These are phyloP conservation scores for Citeromyces hawaiiensis DNA, from an alignment of 1,139 yeast species.

Conservation along the genomic window DNA sequence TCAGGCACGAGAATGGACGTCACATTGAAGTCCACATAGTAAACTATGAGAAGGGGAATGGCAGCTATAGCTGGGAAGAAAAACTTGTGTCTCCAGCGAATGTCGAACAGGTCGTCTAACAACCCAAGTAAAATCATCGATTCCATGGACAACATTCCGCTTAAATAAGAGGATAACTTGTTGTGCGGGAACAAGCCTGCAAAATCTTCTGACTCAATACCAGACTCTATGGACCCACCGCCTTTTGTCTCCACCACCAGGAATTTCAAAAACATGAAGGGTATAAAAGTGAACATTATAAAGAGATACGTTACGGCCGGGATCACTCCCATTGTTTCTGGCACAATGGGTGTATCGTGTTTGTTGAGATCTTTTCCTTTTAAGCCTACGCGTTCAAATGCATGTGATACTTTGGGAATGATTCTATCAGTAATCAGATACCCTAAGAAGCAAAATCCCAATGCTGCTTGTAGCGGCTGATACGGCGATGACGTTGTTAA, in stretches of 20 bases:
- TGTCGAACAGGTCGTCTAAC: slow-evolving; percentile 89
- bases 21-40: slow-evolving; percentile 88
- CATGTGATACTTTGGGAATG: slow-evolving; percentile 54
- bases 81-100: slow-evolving; percentile 95
- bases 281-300: slow-evolving; percentile 74
- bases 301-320: slow-evolving; percentile 73
- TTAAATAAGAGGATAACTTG: slow-evolving; percentile 72
- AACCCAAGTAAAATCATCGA: slow-evolving; percentile 79
- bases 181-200: slow-evolving; percentile 57
- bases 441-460: slow-evolving; percentile 59
- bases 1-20: slow-evolving; percentile 83
- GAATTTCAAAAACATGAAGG: slow-evolving; percentile 77
- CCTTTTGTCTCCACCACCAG: slow-evolving; percentile 39
- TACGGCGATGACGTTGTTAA: slow-evolving; percentile 5
- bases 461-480: slow-evolving; percentile 33
- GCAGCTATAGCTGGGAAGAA: slow-evolving; percentile 92
- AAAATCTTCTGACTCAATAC: slow-evolving; percentile 11
- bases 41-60: slow-evolving; percentile 80
- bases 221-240: slow-evolving; percentile 36
- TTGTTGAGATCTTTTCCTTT: slow-evolving; percentile 79
- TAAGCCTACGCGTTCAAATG: slow-evolving; percentile 67
- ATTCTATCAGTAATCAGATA: slow-evolving; percentile 41
- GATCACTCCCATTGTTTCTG: slow-evolving; percentile 88
- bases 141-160: slow-evolving; percentile 74
- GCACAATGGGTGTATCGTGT: slow-evolving; percentile 52